Conservation (phyloP, 2,329 filamentous ascomycete genomes). For the Harringtonia aguacate region DNA sequence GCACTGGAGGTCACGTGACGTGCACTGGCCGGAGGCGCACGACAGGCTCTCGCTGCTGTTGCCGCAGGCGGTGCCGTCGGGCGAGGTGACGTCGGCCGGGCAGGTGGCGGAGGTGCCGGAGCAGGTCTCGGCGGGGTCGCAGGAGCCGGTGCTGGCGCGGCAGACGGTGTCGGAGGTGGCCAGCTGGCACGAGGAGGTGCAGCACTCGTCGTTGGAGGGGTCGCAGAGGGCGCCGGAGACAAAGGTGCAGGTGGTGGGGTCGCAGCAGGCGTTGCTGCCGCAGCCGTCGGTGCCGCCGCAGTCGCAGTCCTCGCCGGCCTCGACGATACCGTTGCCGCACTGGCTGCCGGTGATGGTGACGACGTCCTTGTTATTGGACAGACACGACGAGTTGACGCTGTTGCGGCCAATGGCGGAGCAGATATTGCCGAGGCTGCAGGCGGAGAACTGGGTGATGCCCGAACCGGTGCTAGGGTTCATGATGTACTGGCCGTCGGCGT, state of each 20-base stretch:
- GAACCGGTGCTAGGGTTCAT: conserved; percentile 87
- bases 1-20: conserved; percentile 83
- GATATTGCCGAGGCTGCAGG: conserved; percentile 86
- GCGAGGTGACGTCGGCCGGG: conserved; percentile 57
- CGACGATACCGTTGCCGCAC: conserved; percentile 96
- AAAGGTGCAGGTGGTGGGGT: conserved; percentile 81
- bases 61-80: conserved; percentile 66
- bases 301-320: conserved; percentile 88
- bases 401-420: conserved; percentile 74
- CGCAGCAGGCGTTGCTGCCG: conserved; percentile 68
- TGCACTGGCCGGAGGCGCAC: conserved; percentile 92
- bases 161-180: conserved; percentile 62
- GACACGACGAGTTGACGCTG: conserved; percentile 64
- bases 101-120: conserved; percentile 62
- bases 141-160: conserved; percentile 65
- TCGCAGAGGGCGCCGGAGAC: conserved; percentile 66
- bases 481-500: conserved; percentile 71
- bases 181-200: conserved; percentile 55
- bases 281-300: conserved; percentile 73
- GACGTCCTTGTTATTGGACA: conserved; percentile 79
- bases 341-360: conserved; percentile 70
- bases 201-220: conserved; percentile 73
- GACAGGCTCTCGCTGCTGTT: conserved; percentile 48
- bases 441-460: conserved; percentile 69
- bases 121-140: conserved; percentile 80